Percentiles rank a stretch among this genome's conserved stretches.
These are phyloP conservation scores for Sordariomycetes sp. DNA, from an alignment of 2,329 filamentous ascomycete species.

Conservation along the genomic window DNA sequence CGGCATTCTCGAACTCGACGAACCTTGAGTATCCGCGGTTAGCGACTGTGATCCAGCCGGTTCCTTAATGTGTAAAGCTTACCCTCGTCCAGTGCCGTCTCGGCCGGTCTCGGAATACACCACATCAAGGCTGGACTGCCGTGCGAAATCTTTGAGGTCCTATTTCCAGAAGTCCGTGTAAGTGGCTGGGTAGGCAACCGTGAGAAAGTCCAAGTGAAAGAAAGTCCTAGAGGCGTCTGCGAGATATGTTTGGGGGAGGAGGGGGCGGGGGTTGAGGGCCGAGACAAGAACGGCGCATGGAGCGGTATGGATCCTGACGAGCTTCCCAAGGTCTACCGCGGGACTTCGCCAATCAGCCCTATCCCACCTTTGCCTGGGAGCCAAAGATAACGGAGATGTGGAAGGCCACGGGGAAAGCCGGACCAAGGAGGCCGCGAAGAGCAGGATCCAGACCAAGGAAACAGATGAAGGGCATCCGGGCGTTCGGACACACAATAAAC, in stretches of 20 bases:
- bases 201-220: not conserved
- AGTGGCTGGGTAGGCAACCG: conserved; percentile 49
- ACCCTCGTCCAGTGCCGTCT: conserved; percentile 88
- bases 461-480: not conserved
- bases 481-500: conserved; percentile 30
- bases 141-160: conserved; percentile 99
- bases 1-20: conserved; percentile 91
- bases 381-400: not conserved
- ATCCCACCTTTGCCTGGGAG: not conserved
- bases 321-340: not conserved
- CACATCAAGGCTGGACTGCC: conserved; percentile 90
- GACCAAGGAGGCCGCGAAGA: not conserved
- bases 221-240: not conserved
- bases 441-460: not conserved
- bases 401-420: not conserved
- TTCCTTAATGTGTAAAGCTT: conserved; percentile 22
- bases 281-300: not conserved
- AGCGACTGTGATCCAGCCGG: not conserved
- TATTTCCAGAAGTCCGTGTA: conserved; percentile 68
- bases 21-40: conserved; percentile 44
- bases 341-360: not conserved
- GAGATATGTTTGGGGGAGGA: too few relatives aligned
- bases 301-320: not conserved
- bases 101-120: conserved; percentile 95
- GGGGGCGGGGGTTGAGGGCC: too few relatives aligned